Base-by-base conservation (phyloP, 495 filamentous ascomycete genomes). In the Hypoxylon rickii region DNA sequence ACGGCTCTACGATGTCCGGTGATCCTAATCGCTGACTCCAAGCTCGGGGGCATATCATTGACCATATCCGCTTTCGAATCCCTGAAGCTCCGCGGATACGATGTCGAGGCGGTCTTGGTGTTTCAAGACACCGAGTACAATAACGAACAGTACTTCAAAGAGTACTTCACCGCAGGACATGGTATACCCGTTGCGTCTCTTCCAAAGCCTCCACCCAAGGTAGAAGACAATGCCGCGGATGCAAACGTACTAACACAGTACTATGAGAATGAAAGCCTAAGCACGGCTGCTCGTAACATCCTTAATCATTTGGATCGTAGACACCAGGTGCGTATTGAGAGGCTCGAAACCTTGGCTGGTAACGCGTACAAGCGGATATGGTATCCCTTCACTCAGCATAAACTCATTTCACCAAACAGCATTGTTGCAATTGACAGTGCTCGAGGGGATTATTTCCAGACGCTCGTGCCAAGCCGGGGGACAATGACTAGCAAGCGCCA, bases 341-440 rank as follows among this genome's bases (percentile, higher is more conserved):
- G 74, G 2, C 65, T 92, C 2, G 76, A 83, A 32, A 73, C 67
- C 24, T 87, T 91, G 86, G 58, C 80, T 4, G 53, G 59, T 2
- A 68, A 75, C 22, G 89, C 88, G 0, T 68, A 79, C 18, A 55
- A 79, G 18, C 67, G 73, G 5, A 89, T 92, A 43, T 92, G 89
- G 89, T 89, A 90, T 56, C 89, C 89, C 0, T 92, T 92, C 44
- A 91, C 87, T 7, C 89, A 92, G 63, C 89, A 92, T 34, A 76
- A 79, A n/a, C 76, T 76, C 34, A 75, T 88, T 48, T 67, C 67
- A 2, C 63, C 79, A 3, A 70, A 83, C 22, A 80, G 80, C 22
- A 89, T 92, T 48, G 75, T 81, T 0, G 76, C 79, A 1, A 89
- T 92, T 49, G 89, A 92, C 60, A 90, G 89, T 0, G 89, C 89